Base-by-base conservation (phyloP, 768 basidiomycete genomes). In the Arthromyces matolae region DNA sequence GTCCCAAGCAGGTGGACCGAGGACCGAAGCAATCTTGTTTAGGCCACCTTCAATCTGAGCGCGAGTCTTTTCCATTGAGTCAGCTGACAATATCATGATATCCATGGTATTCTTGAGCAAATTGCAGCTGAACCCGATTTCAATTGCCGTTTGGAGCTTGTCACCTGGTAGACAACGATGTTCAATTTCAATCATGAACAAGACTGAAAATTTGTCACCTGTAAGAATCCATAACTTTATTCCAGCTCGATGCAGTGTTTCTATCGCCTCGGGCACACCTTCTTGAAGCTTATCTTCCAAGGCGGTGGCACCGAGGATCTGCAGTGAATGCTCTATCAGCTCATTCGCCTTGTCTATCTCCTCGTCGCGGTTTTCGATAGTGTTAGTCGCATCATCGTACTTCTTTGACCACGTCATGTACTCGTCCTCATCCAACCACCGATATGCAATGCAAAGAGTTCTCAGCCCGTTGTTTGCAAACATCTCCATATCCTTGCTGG, bases 201-300 rank as follows among this genome's bases (percentile, higher is more conserved):
- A n/a, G n/a, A n/a, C n/a, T n/a, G n/a, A n/a, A n/a, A n/a, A n/a
- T n/a, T n/a, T n/a, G n/a, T 28, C 47, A 87, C 89, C 93, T 28
- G 95, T 98, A 40, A 97, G 70, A 64, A 98, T 95, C 95, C 95
- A 99, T 2, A 99, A 66, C 68, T 97, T 99, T 72, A 99, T 96
- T 10, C 95, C 95, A 2, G 95, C 95, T 23, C 79, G 73, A 59
- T 96, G 93, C 14, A 99, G 73, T 46, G 78, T 85, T 56, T 92
- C 93, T 54, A 99, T 98, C 2, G 95, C 88, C 49, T 96, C 94
- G 0, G 95, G 95, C 0, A 99, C 95, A 9, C 95, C 95, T 61
- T 89, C 92, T 61, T 99, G 95, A 51, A 98, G 70, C 71, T 97
- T 96, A 68, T 99, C 95, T 65, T 99, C 95, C 49, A 99, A 68